phyloP scores from a whole-genome alignment of 352 stramenopile genomes.

The Globisporangium iwayamae region DNA sequence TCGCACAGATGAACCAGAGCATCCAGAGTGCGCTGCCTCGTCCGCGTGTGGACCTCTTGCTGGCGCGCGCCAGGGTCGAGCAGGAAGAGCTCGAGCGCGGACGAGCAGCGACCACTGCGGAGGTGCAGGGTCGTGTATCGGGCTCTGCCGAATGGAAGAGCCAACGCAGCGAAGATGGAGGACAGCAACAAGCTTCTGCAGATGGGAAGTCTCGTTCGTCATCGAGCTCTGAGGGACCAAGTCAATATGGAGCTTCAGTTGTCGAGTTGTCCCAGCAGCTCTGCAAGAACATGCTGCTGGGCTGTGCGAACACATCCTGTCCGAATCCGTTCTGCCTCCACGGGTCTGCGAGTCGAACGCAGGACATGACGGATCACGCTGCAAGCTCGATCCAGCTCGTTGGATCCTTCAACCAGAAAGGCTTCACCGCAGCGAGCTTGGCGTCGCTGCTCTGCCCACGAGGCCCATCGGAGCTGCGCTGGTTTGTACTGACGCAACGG shows the following conservation, averaged over 20 bases:
- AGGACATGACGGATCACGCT: conserved; percentile 29
- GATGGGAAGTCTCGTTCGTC: neutral
- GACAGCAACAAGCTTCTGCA: neutral
- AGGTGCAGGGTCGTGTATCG: conserved; percentile 72
- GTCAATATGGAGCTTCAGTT: neutral
- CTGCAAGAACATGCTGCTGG: conserved; percentile 43
- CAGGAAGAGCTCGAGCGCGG: conserved; percentile 38
- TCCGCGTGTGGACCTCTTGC: conserved; percentile 35
- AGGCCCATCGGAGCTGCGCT: conserved; percentile 25
- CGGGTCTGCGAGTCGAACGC: neutral
- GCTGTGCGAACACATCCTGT: conserved; percentile 30
- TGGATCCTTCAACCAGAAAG: conserved; percentile 28
- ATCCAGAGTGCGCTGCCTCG: conserved; percentile 26
- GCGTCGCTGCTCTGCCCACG: conserved; percentile 35
- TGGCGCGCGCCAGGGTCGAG: conserved; percentile 33
- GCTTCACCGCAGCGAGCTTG: conserved; percentile 35
- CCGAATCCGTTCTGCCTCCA: conserved; percentile 44
- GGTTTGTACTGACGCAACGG: conserved; percentile 37
- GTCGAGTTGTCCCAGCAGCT: conserved; percentile 42
- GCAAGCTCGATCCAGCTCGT: conserved; percentile 46
- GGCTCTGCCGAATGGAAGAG: conserved; percentile 79
- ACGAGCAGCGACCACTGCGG: conserved; percentile 30
- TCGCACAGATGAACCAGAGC: conserved; percentile 47
- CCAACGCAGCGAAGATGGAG: conserved; percentile 61
- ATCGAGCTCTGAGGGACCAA: neutral